A percentile compares a stretch with the other conserved stretches of the same genome.
Conservation (phyloP, 2,329 filamentous ascomycete species). For the Cercospora beticola region DNA sequence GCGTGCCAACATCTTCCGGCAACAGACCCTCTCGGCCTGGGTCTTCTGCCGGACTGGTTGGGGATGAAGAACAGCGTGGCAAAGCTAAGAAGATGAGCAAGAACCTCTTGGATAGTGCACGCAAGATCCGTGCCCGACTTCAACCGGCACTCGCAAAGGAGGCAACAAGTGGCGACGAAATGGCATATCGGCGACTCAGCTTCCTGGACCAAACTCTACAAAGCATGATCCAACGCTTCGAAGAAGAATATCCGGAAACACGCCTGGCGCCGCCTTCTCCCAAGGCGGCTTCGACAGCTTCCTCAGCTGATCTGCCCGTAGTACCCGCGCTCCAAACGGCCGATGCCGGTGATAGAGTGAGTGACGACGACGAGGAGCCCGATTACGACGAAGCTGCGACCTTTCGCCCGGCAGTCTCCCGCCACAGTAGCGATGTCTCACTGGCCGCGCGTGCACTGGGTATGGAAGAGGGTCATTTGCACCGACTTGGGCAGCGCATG, state of each 20-base stretch:
- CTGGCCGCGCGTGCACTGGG: slow-evolving; percentile 64
- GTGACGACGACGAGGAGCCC: slow-evolving; percentile 35
- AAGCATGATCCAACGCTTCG: slow-evolving; percentile 91
- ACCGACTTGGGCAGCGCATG: slow-evolving; percentile 66
- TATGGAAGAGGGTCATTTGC: slow-evolving; percentile 68
- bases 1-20: slow-evolving; percentile 46
- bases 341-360: slow-evolving; percentile 29
- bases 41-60: slow-evolving; percentile 27
- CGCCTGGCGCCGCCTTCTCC: slow-evolving; percentile 48
- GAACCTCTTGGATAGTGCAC: slow-evolving; percentile 79
- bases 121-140: slow-evolving; percentile 80
- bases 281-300: slow-evolving; percentile 20
- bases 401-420: slow-evolving; percentile 47
- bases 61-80: slow-evolving; percentile 42
- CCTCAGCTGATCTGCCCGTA: slow-evolving; percentile 20
- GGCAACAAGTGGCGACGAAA: slow-evolving; percentile 67
- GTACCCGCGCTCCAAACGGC: slow-evolving; percentile 19
- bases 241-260: slow-evolving; percentile 93
- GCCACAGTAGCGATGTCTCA: slow-evolving; percentile 66
- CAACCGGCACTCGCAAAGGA: slow-evolving; percentile 81
- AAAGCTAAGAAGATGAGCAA: slow-evolving; percentile 93
- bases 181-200: slow-evolving; percentile 74
- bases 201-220: slow-evolving; percentile 88
- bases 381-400: slow-evolving; percentile 38
- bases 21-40: slow-evolving; percentile 44